Conservation (phyloP, 176 grass and related monocot species). For the Carex pumila region DNA sequence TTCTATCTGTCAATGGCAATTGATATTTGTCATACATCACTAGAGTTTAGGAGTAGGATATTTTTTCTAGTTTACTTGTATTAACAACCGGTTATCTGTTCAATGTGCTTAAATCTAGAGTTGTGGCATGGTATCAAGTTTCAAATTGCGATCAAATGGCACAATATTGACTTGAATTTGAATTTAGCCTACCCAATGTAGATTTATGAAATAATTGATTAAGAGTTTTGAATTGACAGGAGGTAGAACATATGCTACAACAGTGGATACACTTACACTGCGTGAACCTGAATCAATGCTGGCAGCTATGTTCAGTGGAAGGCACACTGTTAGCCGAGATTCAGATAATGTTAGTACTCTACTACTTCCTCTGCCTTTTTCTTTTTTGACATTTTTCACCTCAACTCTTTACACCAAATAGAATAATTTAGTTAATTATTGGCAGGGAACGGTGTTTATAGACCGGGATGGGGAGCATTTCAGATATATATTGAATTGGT, state of each 20-base stretch:
- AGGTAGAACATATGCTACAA: constrained; percentile 72
- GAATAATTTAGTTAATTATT: background rate
- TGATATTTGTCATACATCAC: background rate
- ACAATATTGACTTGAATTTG: background rate
- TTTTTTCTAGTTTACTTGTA: background rate
- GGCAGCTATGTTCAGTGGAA: constrained; percentile 88
- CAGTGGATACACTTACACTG: constrained; percentile 78
- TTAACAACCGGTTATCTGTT: background rate
- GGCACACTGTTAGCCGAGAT: constrained; percentile 51
- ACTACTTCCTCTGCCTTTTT: background rate
- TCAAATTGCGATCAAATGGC: background rate
- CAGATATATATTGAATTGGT: constrained; percentile 86
- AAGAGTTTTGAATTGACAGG: constrained; percentile 29
- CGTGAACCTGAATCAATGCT: constrained; percentile 86
- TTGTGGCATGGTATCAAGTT: background rate
- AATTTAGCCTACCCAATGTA: background rate
- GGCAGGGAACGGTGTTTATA: constrained; percentile 79
- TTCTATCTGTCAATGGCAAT: background rate
- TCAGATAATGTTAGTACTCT: constrained; percentile 33
- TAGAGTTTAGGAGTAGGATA: background rate
- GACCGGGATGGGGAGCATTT: constrained; percentile 94
- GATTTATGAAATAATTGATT: background rate
- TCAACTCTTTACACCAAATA: background rate
- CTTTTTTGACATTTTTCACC: background rate
- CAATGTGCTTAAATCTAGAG: background rate